Evolutionary conservation across 2,329 filamentous ascomycete genomes (phyloP).

Genomic region (Chalaropsis thielavioides): DNA sequence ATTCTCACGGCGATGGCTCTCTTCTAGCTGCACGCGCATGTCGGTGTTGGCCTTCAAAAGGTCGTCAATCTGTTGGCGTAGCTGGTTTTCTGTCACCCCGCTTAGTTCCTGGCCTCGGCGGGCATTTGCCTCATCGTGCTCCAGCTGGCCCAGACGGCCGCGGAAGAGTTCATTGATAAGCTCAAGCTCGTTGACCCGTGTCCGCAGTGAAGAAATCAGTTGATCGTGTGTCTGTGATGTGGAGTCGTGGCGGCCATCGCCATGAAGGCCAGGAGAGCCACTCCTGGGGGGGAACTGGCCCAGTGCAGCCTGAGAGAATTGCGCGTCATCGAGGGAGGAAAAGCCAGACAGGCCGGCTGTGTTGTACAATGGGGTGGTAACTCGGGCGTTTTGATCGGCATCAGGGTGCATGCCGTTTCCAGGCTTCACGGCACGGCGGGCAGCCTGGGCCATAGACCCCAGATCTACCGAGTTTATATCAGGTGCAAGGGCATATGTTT

Average conservation of each 20-base stretch:
- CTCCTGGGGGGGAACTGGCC: slow-evolving; percentile 38
- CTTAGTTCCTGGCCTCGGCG: slow-evolving; percentile 45
- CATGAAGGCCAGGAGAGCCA: slow-evolving; percentile 39
- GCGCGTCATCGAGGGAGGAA: slow-evolving; percentile 58
- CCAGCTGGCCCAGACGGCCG: slow-evolving; percentile 62
- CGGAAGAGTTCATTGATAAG: slow-evolving; percentile 79
- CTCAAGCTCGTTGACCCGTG: slow-evolving; percentile 85
- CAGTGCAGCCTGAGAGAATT: slow-evolving; percentile 45
- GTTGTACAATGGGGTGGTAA: slow-evolving; percentile 39
- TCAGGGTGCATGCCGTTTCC: slow-evolving; percentile 9
- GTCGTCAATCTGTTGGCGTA: slow-evolving; percentile 41
- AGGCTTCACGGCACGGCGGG: slow-evolving; percentile 12
- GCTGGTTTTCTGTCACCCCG: slow-evolving; percentile 39
- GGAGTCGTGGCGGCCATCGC: slow-evolving; percentile 51
- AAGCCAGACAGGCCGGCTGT: slow-evolving; percentile 61
- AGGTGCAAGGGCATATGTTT: slow-evolving; percentile 12
- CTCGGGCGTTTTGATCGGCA: slow-evolving; percentile 9
- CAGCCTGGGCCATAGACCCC: slow-evolving; percentile 14
- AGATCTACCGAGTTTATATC: slow-evolving; percentile 16
- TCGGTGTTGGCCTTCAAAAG: slow-evolving; percentile 29
- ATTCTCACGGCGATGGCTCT: slow-evolving; percentile 64
- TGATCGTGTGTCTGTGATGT: slow-evolving; percentile 62
- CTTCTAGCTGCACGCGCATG: slow-evolving; percentile 53
- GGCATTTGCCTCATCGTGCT: slow-evolving; percentile 58
- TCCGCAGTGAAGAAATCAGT: slow-evolving; percentile 72